Evolutionary conservation across 805 yeast genomes (phyloP), one percentile per base, ranked within the genome.

Genomic region (Suhomyces xylopsoci): DNA sequence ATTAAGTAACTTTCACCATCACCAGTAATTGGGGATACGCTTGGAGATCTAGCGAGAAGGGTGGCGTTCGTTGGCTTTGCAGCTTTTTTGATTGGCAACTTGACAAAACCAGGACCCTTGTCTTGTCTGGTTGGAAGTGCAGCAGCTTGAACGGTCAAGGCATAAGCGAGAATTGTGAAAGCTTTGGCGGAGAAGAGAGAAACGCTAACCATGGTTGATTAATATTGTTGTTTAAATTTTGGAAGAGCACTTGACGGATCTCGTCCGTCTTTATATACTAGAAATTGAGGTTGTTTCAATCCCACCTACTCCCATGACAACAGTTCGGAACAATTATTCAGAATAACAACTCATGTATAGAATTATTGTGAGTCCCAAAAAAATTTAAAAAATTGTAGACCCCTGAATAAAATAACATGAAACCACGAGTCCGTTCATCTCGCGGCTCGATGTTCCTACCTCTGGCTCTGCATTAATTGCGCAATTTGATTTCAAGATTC

Each of bases 1-100:
- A 50, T 48, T 10, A 49, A 26, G 49, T 55, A 55, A 44, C 6
- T 3, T 12, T 12, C 5, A 28, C 32, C 32, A n/a, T n/a, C n/a
- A n/a, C 4, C 22, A 4, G 3, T 12, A 5, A 28, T 3, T 10
- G 32, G 32, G 12, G 32, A 10, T 12, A 5, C 14, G 12, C 6
- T 12, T 12, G 32, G 32, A 28, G 14, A 12, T 1, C 4, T 7
- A 28, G 14, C 32, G n/a, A 10, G 32, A 28, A 12, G 6, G 36
- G 36, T 32, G 6, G 36, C 5, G 36, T 32, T 32, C 22, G 22
- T 20, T n/a, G 6, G n/a, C 12, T 28, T 28, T 0, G 7, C 5
- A 9, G 34, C 5, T 30, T 3, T 30, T n/a, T 32, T 32, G 9
- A 32, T n/a, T 7, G 36, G 36, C 14, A 32, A n/a, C 36, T 32